Conservation (phyloP, 2,329 filamentous ascomycete species). For the Rutstroemia sydowiana region DNA sequence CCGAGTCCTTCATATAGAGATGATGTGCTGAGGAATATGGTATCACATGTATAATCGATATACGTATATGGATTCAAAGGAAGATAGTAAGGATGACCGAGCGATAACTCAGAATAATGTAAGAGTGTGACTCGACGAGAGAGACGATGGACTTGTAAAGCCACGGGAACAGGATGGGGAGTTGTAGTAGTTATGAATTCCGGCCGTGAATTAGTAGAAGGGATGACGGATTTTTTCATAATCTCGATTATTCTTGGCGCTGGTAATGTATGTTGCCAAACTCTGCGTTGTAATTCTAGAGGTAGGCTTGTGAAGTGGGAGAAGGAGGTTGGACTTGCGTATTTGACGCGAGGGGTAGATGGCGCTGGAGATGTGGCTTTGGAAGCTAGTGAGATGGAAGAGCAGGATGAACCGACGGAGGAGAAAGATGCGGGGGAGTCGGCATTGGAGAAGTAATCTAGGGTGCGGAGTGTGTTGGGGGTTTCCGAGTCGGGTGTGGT, state of each 20-base stretch:
- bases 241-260: background rate
- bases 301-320: conserved; percentile 3
- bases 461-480: too few species aligned
- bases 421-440: too few species aligned
- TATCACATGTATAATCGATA: background rate
- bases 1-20: background rate
- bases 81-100: conserved; percentile 1
- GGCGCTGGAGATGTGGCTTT: too few species aligned
- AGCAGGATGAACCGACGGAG: too few species aligned
- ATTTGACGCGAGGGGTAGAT: background rate
- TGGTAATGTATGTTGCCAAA: background rate
- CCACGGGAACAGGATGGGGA: background rate
- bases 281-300: background rate
- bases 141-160: background rate
- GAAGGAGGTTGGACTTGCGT: background rate
- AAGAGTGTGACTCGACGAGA: conserved; percentile 1
- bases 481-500: background rate
- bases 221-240: too few species aligned
- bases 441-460: too few species aligned
- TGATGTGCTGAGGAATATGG: background rate
- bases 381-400: too few species aligned
- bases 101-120: background rate
- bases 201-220: background rate
- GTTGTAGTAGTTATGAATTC: background rate
- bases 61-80: background rate